phyloP scores from a whole-genome alignment of 2,329 filamentous ascomycete species.

The Cercospora brassicicola region DNA sequence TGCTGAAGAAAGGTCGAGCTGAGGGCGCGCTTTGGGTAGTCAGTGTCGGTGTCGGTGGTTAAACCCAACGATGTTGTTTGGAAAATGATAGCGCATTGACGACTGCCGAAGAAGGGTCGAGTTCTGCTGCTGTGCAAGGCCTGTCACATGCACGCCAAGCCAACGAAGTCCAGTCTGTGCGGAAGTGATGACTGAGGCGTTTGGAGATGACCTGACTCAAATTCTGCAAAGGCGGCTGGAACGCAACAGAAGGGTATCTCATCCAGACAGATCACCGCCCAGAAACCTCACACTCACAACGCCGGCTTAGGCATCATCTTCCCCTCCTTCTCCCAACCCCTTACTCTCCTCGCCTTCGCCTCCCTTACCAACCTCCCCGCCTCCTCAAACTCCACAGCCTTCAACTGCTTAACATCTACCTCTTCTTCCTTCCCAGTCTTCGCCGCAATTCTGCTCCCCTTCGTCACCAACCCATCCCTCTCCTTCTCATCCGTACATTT shows the following conservation, averaged over 20 bases:
- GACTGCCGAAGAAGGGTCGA: not conserved
- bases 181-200: not conserved
- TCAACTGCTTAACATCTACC: constrained; percentile 30
- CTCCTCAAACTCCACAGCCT: constrained; percentile 31
- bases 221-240: not conserved
- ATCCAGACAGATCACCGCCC: not conserved
- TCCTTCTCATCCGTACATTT: constrained; percentile 34
- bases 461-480: constrained; percentile 32
- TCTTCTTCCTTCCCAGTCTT: constrained; percentile 36
- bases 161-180: not conserved
- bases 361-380: constrained; percentile 33
- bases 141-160: not conserved
- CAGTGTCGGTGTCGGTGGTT: not conserved
- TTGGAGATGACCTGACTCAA: not conserved
- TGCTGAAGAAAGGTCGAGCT: not conserved
- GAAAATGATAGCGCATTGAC: not conserved
- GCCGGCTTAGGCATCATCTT: constrained; percentile 39
- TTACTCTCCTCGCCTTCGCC: constrained; percentile 35
- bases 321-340: constrained; percentile 38
- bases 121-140: not conserved
- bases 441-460: constrained; percentile 34
- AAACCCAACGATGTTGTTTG: not conserved
- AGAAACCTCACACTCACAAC: constrained; percentile 8
- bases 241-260: not conserved
- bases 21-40: not conserved